Conservation (phyloP, 768 basidiomycete genomes). For the Cantharellus anzutake region DNA sequence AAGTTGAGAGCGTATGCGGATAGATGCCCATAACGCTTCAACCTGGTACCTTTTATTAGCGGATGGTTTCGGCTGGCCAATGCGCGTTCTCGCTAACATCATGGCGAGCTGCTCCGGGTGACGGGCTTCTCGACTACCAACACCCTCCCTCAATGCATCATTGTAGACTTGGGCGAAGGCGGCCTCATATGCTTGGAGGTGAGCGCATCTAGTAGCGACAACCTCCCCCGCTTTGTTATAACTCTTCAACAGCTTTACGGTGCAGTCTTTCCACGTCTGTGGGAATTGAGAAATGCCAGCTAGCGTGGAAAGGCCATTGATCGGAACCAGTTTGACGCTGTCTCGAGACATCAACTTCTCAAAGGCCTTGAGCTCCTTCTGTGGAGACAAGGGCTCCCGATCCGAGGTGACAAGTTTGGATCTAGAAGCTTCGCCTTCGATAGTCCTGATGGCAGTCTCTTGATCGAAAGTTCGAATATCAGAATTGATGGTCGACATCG, state of each 20-base stretch:
- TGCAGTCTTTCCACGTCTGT: constrained; percentile 22
- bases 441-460: constrained; percentile 10
- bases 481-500: constrained; percentile 19
- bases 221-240: constrained; percentile 26
- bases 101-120: constrained; percentile 31
- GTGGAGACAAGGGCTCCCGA: background rate
- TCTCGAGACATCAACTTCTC: constrained; percentile 9
- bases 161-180: constrained; percentile 32
- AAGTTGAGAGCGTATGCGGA: constrained; percentile 34
- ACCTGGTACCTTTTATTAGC: constrained; percentile 41
- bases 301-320: background rate
- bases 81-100: constrained; percentile 28
- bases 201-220: constrained; percentile 31
- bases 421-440: background rate
- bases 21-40: constrained; percentile 37
- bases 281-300: background rate
- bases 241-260: constrained; percentile 18
- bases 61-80: constrained; percentile 38
- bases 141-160: constrained; percentile 5
- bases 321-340: background rate
- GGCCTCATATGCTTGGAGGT: constrained; percentile 40
- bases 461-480: constrained; percentile 17
- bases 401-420: background rate
- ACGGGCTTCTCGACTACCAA: constrained; percentile 22
- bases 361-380: constrained; percentile 8